Conservation (phyloP, 139 green algal genomes). For the Volvox reticuliferus region DNA sequence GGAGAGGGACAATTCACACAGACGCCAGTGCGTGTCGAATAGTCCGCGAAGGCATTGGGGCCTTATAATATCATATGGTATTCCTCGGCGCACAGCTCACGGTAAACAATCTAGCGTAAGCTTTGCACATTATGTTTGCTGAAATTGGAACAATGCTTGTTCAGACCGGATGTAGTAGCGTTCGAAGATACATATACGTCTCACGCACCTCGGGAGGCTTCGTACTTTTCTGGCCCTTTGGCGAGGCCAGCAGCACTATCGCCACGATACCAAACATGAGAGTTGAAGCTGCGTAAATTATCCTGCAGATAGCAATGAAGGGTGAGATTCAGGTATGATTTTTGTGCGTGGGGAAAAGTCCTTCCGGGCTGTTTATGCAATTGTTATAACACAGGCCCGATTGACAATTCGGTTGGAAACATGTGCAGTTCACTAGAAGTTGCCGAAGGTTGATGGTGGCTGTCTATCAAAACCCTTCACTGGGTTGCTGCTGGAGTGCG, state of each 20-base stretch:
- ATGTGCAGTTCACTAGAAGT: too few relatives aligned
- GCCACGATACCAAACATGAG: conserved; percentile 45
- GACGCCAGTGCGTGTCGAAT: not conserved
- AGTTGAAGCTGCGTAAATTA: conserved; percentile 14
- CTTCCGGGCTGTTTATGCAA: too few relatives aligned
- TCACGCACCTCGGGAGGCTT: conserved; percentile 45
- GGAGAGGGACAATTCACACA: not conserved
- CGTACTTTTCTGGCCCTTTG: conserved; percentile 45
- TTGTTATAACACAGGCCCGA: too few relatives aligned
- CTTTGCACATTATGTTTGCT: not conserved
- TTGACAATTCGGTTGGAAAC: too few relatives aligned
- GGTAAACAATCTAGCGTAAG: not conserved
- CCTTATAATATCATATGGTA: not conserved
- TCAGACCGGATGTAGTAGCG: not conserved
- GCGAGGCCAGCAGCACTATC: conserved; percentile 53
- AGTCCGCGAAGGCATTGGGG: too few relatives aligned
- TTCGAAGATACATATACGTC: not conserved
- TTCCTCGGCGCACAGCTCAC: not conserved
- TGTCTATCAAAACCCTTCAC: too few relatives aligned
- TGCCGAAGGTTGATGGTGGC: too few relatives aligned
- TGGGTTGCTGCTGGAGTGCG: too few relatives aligned
- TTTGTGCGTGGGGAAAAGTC: too few relatives aligned
- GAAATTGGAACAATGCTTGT: not conserved
- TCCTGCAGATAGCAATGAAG: conserved; percentile 21
- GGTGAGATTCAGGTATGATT: not conserved